phyloP scores from a whole-genome alignment of 2,329 filamentous ascomycete genomes.

The Rhynchosporium secalis region DNA sequence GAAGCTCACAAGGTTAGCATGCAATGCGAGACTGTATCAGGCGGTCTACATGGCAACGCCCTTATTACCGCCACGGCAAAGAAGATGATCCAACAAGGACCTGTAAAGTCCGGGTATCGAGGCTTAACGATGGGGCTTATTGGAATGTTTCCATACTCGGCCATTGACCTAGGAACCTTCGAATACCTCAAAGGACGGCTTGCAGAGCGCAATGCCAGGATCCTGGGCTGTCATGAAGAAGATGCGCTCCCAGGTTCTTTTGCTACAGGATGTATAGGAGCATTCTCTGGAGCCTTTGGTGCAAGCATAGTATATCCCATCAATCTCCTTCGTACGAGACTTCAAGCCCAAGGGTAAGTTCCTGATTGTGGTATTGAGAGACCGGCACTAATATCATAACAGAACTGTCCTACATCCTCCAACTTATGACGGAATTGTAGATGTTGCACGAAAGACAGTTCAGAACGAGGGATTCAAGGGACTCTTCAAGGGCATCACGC shows the following conservation, averaged over 20 bases:
- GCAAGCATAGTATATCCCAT: conserved; percentile 94
- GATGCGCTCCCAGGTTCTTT: conserved; percentile 80
- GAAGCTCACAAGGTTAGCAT: conserved; percentile 48
- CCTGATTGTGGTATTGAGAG: background rate
- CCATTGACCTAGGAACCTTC: conserved; percentile 94
- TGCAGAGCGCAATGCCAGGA: conserved; percentile 67
- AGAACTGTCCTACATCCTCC: conserved; percentile 84
- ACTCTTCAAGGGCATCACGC: conserved; percentile 91
- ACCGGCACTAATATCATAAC: background rate
- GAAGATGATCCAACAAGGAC: conserved; percentile 82
- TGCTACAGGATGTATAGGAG: conserved; percentile 83
- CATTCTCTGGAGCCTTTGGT: conserved; percentile 86
- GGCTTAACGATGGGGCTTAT: conserved; percentile 91
- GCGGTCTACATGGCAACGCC: conserved; percentile 78
- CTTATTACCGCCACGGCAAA: conserved; percentile 79
- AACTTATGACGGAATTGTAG: conserved; percentile 87
- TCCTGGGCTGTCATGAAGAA: conserved; percentile 73
- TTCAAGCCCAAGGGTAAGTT: conserved; percentile 75
- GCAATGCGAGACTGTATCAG: conserved; percentile 90
- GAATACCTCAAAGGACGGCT: conserved; percentile 84
- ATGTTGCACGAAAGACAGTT: conserved; percentile 83
- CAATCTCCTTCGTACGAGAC: conserved; percentile 85
- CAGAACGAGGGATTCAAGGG: conserved; percentile 80
- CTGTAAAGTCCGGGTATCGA: conserved; percentile 78
- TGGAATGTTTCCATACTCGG: conserved; percentile 97